These are phyloP conservation scores for Nothomitra cinnamomea DNA, from an alignment of 2,329 filamentous ascomycete genomes.

Conservation along the genomic window DNA sequence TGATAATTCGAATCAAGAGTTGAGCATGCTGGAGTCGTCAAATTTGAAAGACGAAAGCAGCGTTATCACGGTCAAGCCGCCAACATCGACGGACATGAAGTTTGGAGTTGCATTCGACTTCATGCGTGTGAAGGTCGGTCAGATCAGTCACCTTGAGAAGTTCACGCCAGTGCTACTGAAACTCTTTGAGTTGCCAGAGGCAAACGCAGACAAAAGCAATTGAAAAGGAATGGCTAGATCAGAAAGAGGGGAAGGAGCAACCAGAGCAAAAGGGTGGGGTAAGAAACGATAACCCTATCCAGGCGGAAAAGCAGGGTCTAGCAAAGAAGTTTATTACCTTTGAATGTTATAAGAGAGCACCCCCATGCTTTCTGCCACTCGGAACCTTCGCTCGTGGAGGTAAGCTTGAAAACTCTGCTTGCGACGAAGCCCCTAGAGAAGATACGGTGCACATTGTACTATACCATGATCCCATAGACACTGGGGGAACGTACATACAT, in stretches of 20 bases:
- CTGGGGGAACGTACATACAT: too few relatives aligned
- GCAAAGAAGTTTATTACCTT: too few relatives aligned
- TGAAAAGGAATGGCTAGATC: conserved; percentile 8
- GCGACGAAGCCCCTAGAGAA: background rate
- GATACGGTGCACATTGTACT: background rate
- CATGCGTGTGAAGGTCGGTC: conserved; percentile 42
- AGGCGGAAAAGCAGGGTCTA: too few relatives aligned
- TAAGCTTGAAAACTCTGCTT: background rate
- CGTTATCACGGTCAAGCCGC: background rate
- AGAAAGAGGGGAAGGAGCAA: too few relatives aligned
- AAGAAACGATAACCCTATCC: too few relatives aligned
- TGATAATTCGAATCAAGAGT: background rate
- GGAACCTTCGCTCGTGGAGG: too few relatives aligned
- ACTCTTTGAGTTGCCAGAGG: conserved; percentile 24
- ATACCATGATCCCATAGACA: too few relatives aligned
- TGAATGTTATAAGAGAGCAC: too few relatives aligned
- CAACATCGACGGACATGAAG: conserved; percentile 27
- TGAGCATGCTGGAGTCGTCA: background rate
- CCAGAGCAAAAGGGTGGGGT: too few relatives aligned
- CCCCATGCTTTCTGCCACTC: too few relatives aligned
- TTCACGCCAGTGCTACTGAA: conserved; percentile 38
- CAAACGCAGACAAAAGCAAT: conserved; percentile 20
- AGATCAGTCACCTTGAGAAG: conserved; percentile 38
- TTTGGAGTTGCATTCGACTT: conserved; percentile 45
- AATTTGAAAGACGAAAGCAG: background rate